Evolutionary conservation across 768 basidiomycete species (phyloP), one percentile per base, ranked within the genome.

Genomic region (Calocera viscosa): DNA sequence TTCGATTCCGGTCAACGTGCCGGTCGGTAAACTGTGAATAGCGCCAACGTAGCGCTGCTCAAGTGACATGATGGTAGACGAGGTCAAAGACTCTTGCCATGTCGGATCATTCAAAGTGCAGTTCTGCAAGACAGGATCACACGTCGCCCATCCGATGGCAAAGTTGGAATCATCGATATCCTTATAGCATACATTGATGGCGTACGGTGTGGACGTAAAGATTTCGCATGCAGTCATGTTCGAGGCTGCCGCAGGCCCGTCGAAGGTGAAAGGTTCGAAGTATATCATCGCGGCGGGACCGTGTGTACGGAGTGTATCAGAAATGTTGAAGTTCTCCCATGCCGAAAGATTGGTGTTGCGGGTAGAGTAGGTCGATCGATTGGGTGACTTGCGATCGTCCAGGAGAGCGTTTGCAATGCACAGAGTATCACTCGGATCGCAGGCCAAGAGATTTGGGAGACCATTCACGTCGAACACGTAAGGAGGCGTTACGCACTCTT

Each of bases 141-240:
- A 60, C 30, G 53, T 60, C 16, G 53, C 53, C 53, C 53, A 60
- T 11, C 53, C 53, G 30, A 60, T 60, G 16, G 53, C 53, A 60
- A 60, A 28, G 30, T 26, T 60, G 7, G 53, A 60, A 10, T 60
- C 16, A 19, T 32, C 30, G 53, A 60, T 60, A 7, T 60, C 26
- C 53, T 60, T 60, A 26, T 60, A 60, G 30, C 53, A 60, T 28
- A 60, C 22, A 19, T 60, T 60, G 53, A 60, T 60, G 14, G 26
- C 53, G 26, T 60, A 60, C 30, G 53, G 30, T 19, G 16, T 16
- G 22, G 53, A 2, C 19, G 30, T 60, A 5, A 60, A 16, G 7
- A 7, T 10, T 26, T 60, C 14, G 30, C 53, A 60, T 28, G 14
- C 53, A 7, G 53, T 60, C 53, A 60, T 60, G 30, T 60, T 60